Evolutionary conservation across 495 filamentous ascomycete species (phyloP).

Genomic region (Aspergillus wentii): DNA sequence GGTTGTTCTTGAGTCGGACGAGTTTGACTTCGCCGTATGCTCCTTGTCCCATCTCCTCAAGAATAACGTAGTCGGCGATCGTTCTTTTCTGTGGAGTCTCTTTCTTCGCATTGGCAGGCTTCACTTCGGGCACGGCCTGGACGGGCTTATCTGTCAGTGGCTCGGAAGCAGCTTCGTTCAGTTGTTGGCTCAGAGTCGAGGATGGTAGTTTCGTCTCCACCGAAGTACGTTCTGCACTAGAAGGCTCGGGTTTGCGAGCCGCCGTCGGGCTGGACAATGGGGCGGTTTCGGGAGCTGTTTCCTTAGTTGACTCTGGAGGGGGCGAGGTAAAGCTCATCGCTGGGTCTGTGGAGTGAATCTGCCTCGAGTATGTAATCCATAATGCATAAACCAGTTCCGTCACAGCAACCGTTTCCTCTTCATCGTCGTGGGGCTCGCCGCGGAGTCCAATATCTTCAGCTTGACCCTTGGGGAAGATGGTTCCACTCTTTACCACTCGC

Average conservation of each 20-base stretch:
- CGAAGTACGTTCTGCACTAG: constrained; percentile 12
- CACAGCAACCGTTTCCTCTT: constrained; percentile 39
- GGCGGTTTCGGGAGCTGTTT: constrained; percentile 11
- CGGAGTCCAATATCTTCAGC: constrained; percentile 30
- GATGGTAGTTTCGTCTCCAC: constrained; percentile 48
- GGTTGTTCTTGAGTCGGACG: constrained; percentile 76
- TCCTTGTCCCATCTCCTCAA: constrained; percentile 98
- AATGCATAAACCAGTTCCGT: constrained; percentile 89
- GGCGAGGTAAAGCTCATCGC: constrained; percentile 40
- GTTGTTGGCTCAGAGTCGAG: constrained; percentile 67
- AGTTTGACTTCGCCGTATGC: constrained; percentile 98
- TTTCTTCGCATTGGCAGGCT: constrained; percentile 22
- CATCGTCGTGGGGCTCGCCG: constrained; percentile 29
- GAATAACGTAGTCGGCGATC: constrained; percentile 84
- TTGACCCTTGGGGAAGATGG: constrained; percentile 37
- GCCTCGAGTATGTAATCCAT: constrained; percentile 94
- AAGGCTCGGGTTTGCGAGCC: constrained; percentile 3
- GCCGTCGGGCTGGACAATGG: constrained; percentile 7
- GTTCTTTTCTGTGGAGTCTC: constrained; percentile 59
- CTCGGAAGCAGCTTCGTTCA: constrained; percentile 63
- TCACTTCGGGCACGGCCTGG: constrained; percentile 34
- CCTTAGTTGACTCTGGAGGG: constrained; percentile 12
- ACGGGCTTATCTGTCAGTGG: constrained; percentile 46
- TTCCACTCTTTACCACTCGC: constrained; percentile 89
- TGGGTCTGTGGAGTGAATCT: constrained; percentile 71